Evolutionary conservation across 2,329 filamentous ascomycete species (phyloP), one percentile per base, ranked within the genome.

Genomic region (Arthrocladium fulminans): DNA sequence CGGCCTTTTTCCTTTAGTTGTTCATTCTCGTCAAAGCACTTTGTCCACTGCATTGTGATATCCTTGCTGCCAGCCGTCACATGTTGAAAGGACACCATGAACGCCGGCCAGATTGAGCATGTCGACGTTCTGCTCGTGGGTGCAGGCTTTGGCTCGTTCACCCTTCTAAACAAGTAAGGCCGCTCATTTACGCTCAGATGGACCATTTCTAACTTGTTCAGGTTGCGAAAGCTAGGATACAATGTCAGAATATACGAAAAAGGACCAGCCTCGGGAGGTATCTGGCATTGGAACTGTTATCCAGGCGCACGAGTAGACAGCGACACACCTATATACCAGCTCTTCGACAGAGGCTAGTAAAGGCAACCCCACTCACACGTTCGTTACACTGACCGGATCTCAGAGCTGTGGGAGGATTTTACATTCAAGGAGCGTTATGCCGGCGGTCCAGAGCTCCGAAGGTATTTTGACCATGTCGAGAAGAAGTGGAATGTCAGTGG

Each of bases 191-290:
- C 2, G 3, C 23, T 17, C 30, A 12, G 17, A n/a, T 30, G 15
- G 17, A 25, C n/a, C n/a, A 17, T 4, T 23, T 6, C 29, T 37
- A 17, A 38, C 45, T 24, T 15, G 13, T 5, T 76, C 53, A 69
- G 70, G 0, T 66, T 77, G 8, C 71, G 74, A 2, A 69, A 75
- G 9, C 64, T 66, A 4, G 76, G 75, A 1, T 60, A 72, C 22
- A 71, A 70, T 9, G 61, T 66, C 1, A 65, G 69, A 23, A 65
- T 79, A 15, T 73, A 72, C 51, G 77, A 80, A 51, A 72, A 73
- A 0, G 76, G 71, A 5, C 77, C 72, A 0, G 71, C 66, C 5
- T 64, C 32, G 20, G 51, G 51, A 22, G 64, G 64, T 22, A 60
- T 65, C 10, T 66, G 64, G 64, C 60, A 62, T 50, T 64, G 62